Evolutionary conservation across 441 rosid species (phyloP).

Genomic region (Mallotus repandus): DNA sequence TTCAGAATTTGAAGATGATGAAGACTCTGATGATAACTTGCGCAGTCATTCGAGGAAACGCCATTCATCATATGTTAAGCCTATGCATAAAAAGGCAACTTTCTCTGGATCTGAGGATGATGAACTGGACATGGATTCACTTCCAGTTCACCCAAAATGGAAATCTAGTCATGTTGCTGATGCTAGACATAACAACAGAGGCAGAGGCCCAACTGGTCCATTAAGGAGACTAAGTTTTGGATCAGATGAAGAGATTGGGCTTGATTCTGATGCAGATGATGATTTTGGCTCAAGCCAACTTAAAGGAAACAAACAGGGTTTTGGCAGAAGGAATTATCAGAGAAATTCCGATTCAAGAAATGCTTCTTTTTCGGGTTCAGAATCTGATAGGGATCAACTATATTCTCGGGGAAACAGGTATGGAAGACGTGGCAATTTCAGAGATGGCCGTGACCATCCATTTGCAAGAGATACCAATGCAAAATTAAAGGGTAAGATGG

Average conservation of each 20-base stretch:
- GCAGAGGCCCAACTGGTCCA: conserved; percentile 34
- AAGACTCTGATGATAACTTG: conserved; percentile 24
- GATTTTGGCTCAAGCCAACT: conserved; percentile 28
- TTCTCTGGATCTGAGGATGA: conserved; percentile 48
- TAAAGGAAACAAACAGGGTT: conserved; percentile 27
- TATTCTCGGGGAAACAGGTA: conserved; percentile 29
- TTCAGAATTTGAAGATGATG: conserved; percentile 43
- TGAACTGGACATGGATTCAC: conserved; percentile 46
- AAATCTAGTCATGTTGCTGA: conserved; percentile 72
- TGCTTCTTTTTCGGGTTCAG: conserved; percentile 45
- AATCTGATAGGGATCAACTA: conserved; percentile 38
- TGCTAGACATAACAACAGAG: conserved; percentile 34
- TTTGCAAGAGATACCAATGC: conserved; percentile 27
- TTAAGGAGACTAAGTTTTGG: conserved; percentile 56
- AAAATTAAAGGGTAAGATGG: conserved; percentile 37
- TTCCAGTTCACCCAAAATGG: conserved; percentile 55
- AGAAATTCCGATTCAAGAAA: conserved; percentile 33
- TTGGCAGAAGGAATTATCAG: conserved; percentile 30
- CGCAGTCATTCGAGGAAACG: conserved; percentile 28
- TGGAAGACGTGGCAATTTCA: conserved; percentile 38
- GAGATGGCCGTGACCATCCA: conserved; percentile 25
- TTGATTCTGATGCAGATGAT: conserved; percentile 51
- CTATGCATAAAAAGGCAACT: conserved; percentile 25
- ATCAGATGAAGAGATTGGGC: conserved; percentile 61
- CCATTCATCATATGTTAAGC: conserved; percentile 27